phyloP scores from a whole-genome alignment of 768 basidiomycete species.

The Dendrothele bispora region DNA sequence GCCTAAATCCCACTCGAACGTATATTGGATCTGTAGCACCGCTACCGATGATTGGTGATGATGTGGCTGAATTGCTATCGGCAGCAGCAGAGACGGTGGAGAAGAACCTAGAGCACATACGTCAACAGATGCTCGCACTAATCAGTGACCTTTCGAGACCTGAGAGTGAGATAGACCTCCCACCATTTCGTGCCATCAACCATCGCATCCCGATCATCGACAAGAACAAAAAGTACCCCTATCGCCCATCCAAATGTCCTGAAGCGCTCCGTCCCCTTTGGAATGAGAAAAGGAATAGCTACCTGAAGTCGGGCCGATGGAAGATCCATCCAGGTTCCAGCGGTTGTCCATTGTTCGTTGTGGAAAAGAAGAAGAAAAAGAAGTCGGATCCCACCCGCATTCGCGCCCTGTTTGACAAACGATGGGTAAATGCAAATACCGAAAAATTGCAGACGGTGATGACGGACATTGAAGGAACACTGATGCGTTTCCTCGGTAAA shows the following conservation, averaged over 20 bases:
- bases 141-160: not conserved
- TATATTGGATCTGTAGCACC: too few relatives aligned
- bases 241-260: conserved; percentile 11
- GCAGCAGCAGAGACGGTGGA: too few relatives aligned
- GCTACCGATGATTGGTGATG: too few relatives aligned
- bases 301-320: not conserved
- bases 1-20: too few relatives aligned
- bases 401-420: not conserved
- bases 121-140: not conserved
- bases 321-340: not conserved
- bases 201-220: too few relatives aligned
- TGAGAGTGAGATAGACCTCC: too few relatives aligned
- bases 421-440: conserved; percentile 32
- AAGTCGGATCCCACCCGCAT: not conserved
- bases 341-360: not conserved
- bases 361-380: not conserved
- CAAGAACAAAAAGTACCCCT: not conserved
- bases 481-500: conserved; percentile 19
- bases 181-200: too few relatives aligned
- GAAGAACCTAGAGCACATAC: not conserved
- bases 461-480: conserved; percentile 17
- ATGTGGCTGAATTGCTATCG: too few relatives aligned
- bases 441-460: conserved; percentile 14
- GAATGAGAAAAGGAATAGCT: not conserved
- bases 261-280: conserved; percentile 9